Base-by-base conservation (phyloP, 2,329 filamentous ascomycete genomes). In the Sporothrix globosa region DNA sequence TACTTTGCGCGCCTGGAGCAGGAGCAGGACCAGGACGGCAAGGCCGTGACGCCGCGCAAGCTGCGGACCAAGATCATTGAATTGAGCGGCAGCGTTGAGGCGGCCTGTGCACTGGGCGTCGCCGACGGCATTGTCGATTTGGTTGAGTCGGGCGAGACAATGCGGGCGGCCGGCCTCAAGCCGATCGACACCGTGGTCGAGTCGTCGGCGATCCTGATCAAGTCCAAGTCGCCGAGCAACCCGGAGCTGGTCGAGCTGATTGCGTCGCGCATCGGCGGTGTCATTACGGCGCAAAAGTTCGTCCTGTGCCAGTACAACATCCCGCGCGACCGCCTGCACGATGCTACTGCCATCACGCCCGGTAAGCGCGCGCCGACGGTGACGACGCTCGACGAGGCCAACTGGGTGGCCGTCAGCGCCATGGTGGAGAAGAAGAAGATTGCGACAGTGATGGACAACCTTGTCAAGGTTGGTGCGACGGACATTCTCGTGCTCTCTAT, bases 261-360 rank as follows among this genome's bases (percentile, higher is more conserved):
- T 77, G 88, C 91, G 39, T 90, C 91, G 13, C 90, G 96, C 76
- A 97, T 99, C 77, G 87, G 88, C 72, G 96, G 96, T 80, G 94
- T 99, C 73, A 98, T 99, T 78, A 95, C 93, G 54, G 96, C 96
- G 11, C 93, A 99, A 82, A 91, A 89, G 80, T 98, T 92, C 78
- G 93, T 98, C 39, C 88, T 98, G 41, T 98, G 96, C 84, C 93
- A 96, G 78, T 99, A 98, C 86, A 99, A 99, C 82, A 88, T 98
- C 71, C 87, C 92, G 75, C 89, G 94, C 72, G 79, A 81, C 63
- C 86, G 87, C 69, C 87, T 99, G 70, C 77, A 84, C 9, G 82
- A 84, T 44, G 94, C 92, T 10, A 88, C 86, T 61, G 86, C 86
- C 75, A 92, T 98, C 78, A 97, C 96, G 0, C 96, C 96, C 0